Evolutionary conservation across 345 rosid genomes (phyloP), one percentile per base, ranked within the genome.

Genomic region (Citropsis articulata): DNA sequence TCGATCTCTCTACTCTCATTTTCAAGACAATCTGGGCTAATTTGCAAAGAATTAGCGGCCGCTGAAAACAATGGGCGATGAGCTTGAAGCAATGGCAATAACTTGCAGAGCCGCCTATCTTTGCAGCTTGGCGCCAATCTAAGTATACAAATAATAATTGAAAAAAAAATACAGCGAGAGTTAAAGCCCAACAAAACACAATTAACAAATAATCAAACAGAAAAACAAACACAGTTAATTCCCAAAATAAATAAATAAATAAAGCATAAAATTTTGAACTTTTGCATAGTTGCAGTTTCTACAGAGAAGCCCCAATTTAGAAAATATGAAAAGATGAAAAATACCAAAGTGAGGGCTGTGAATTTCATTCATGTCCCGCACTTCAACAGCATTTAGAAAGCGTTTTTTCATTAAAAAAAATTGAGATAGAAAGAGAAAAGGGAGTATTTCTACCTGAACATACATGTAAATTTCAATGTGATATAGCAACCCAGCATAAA

Each of bases 111-210:
- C 73, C 72, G 74, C 59, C 82, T 71, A 85, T 79, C 81, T 64
- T 79, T 87, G 82, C 74, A 75, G 86, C 78, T 81, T 27, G 68
- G 79, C 74, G 79, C 61, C 80, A 73, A 80, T 78, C 89, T 91
- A 80, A 64, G 57, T 67, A 80, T 16, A 62, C 45, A 66, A 73
- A 57, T 38, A n/a, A 40, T 5, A 2, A 16, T 9, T 35, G 36
- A 6, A 40, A 68, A 0, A 42, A 42, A 8, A 16, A 25, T 6
- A 18, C 7, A 70, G 24, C 13, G 42, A 69, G 27, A 36, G 4
- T 21, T 8, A 67, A 38, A 36, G 24, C 2, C 13, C 5, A 38
- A 2, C 50, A 35, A 38, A 2, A 0, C 66, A 8, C 3, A 22
- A 24, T 59, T 21, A 2, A 18, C 6, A 45, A 69, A 14, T 38